Base-by-base conservation (phyloP, 768 basidiomycete genomes). In the Lentinula edodes region DNA sequence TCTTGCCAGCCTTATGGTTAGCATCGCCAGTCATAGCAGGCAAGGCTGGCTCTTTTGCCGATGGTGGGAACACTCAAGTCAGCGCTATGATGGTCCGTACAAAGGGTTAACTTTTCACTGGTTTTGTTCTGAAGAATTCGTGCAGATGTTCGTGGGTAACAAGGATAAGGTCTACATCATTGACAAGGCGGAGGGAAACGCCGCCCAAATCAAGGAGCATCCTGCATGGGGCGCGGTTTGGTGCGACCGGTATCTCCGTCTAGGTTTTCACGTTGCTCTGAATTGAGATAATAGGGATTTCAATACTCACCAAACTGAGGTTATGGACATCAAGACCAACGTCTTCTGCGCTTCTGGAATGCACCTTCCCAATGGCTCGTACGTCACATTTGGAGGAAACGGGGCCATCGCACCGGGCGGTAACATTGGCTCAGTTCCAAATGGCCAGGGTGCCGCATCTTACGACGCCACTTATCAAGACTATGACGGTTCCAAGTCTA, bases 131-230 rank as follows among this genome's bases (percentile, higher is more conserved):
- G 20, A 18, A 39, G 53, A 7, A 15, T 36, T 42, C 18, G n/a
- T 50, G 15, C 68, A 89, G 90, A 85, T 90, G 83, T 92, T 94
- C 71, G 74, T 94, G 56, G 92, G 90, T 36, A 90, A 88, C 64
- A 76, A 81, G 6, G 77, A 91, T 66, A 91, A 86, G 71, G 89
- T 95, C 38, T 95, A 95, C 74, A 89, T 95, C 20, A 75, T 95
- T n/a, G 94, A 97, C 78, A 97, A 97, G 76, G 85, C 87, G 1
- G 91, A 94, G 70, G 84, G 83, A 36, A 94, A 95, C 69, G 78
- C 79, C 2, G 82, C 82, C 3, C 74, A 79, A 65, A 79, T 93
- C 63, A 77, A 81, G 62, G 84, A 83, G 1, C 91, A 91, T 73
- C 79, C 91, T 10, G 88, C 88, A 1, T 90, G 88, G 84, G 91